Evolutionary conservation across 371 early-diverging fungal species (phyloP), one percentile per base, ranked within the genome.

Genomic region (Umbelopsis sp.): DNA sequence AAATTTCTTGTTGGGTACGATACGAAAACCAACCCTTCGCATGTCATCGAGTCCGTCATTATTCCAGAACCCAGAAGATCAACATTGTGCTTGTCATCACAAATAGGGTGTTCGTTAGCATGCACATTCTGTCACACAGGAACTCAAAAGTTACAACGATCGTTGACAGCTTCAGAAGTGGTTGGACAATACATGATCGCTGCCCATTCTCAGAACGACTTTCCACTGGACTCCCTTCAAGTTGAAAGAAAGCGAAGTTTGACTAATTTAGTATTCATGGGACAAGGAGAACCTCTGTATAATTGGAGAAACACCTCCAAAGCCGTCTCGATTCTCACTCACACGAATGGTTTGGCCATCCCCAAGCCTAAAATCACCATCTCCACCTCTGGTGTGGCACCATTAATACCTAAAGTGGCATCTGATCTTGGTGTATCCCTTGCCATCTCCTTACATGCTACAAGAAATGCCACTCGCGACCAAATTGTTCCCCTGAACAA

Each of bases 61-160:
- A 93, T 93, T 50, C 92, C 93, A 0, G 90, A 91, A 45, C 69
- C 68, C 3, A 73, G 80, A 52, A 77, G 96, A 65, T 89, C 91
- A 1, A 97, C 97, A 1, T 83, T 96, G 24, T 97, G 97, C 69
- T 89, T 97, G 12, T 92, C 92, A 12, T 92, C 93, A 38, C 97
- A 97, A 69, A 89, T 96, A 20, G 97, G 97, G 0, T 96, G 97
- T 74, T 91, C 92, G 0, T 78, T 95, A 67, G 91, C 86, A 0
- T 97, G 96, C 69, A 92, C 86, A 11, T 96, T 96, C 72, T 97
- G 97, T 78, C 94, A 95, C 63, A 96, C 97, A 25, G 97, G 97
- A 9, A 96, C 96, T 0, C 95, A 95, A 81, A 90, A 92, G 44
- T 79, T 95, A 46, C 76, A 91, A 51, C 79, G 93, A 37, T 93